A percentile compares a stretch with the other conserved stretches of the same genome.
Evolutionary conservation across 495 filamentous ascomycete species (phyloP).

Genomic region (Cercophora scortea): DNA sequence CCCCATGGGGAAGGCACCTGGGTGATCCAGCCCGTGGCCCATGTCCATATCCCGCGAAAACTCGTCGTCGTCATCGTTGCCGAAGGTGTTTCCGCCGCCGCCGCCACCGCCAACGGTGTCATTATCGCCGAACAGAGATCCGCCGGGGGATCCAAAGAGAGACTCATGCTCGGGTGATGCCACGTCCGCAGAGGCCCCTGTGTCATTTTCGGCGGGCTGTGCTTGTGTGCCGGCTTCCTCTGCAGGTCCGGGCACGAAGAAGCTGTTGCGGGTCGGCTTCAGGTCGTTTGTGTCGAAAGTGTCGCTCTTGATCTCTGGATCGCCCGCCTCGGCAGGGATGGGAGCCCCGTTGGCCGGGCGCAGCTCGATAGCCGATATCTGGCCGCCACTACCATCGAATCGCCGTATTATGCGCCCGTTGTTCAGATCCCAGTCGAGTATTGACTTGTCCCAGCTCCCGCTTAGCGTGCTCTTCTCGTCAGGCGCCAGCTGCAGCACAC

Average conservation of each 20-base stretch:
- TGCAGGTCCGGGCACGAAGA: slow-evolving; percentile 28
- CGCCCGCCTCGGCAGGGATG: slow-evolving; percentile 63
- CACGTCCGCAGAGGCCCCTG: slow-evolving; percentile 20
- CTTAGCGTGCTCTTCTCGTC: slow-evolving; percentile 87
- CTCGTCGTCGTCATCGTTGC: slow-evolving; percentile 72
- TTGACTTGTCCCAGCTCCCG: slow-evolving; percentile 91
- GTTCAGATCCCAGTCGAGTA: slow-evolving; percentile 93
- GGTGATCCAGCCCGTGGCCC: slow-evolving; percentile 37
- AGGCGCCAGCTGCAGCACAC: slow-evolving; percentile 69
- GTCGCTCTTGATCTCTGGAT: slow-evolving; percentile 48
- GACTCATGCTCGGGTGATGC: slow-evolving; percentile 73
- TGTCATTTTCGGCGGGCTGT: not conserved
- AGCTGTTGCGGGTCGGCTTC: slow-evolving; percentile 42
- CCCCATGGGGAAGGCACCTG: slow-evolving; percentile 33
- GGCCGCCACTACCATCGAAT: slow-evolving; percentile 69
- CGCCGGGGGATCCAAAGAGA: slow-evolving; percentile 47
- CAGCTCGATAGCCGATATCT: slow-evolving; percentile 82
- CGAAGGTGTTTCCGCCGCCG: slow-evolving; percentile 41
- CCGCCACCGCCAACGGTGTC: slow-evolving; percentile 51
- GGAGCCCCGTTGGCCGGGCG: slow-evolving; percentile 69
- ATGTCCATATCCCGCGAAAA: slow-evolving; percentile 60
- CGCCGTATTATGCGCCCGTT: slow-evolving; percentile 67
- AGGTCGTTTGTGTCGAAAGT: slow-evolving; percentile 53
- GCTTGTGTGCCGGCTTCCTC: not conserved
- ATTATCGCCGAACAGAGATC: slow-evolving; percentile 52